These are phyloP conservation scores for Lepraria neglecta DNA, from an alignment of 495 filamentous ascomycete genomes.

Conservation along the genomic window DNA sequence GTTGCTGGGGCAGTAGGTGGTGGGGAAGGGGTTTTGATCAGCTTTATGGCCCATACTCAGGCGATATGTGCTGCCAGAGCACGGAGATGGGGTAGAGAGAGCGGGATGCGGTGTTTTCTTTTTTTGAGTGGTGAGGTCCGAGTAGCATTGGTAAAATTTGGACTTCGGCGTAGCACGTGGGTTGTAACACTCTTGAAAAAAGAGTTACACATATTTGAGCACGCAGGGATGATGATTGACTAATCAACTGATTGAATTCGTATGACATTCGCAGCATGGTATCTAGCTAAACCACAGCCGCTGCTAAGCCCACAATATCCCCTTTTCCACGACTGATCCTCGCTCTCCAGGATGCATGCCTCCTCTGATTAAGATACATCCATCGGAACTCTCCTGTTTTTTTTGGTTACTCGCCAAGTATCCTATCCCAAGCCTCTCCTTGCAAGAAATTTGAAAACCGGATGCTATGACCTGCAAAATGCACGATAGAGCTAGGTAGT, in stretches of 20 bases:
- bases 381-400: slow-evolving; percentile 1
- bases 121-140: neutral
- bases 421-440: neutral
- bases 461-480: neutral
- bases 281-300: slow-evolving; percentile 10
- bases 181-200: neutral
- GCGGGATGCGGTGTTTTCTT: no score
- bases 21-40: slow-evolving; percentile 15
- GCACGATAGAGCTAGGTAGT: slow-evolving; percentile 7
- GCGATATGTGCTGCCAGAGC: neutral
- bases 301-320: neutral
- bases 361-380: neutral
- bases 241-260: neutral
- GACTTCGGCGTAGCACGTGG: neutral
- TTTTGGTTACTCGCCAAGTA: neutral
- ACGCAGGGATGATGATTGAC: neutral
- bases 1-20: slow-evolving; percentile 5
- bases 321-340: neutral
- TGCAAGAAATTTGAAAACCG: neutral
- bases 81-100: neutral
- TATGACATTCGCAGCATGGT: slow-evolving; percentile 16
- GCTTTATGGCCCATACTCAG: slow-evolving; percentile 22
- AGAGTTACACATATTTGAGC: neutral
- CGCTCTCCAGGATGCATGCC: neutral
- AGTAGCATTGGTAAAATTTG: neutral